These are phyloP conservation scores for Kodamaea nitidulidarum DNA, from an alignment of 805 yeast genomes.

Conservation along the genomic window DNA sequence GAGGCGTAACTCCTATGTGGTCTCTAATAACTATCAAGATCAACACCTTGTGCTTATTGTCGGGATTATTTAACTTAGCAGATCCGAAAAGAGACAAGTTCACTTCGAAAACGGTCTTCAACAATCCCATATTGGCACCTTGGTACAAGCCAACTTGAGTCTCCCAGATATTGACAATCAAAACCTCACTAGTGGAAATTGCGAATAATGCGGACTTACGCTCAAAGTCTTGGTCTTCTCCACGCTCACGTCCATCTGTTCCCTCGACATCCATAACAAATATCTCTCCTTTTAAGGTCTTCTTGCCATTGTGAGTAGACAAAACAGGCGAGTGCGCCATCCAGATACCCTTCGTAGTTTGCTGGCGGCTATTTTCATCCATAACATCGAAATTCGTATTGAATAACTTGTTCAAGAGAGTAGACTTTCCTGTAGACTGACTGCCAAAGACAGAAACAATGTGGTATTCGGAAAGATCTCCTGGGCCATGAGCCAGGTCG, in stretches of 20 bases:
- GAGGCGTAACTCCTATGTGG: constrained; percentile 82
- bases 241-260: constrained; percentile 95
- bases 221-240: constrained; percentile 98
- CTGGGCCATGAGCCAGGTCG: constrained; percentile 23
- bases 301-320: constrained; percentile 17
- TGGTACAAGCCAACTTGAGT: constrained; percentile 95
- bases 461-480: constrained; percentile 63
- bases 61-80: constrained; percentile 40
- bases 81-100: constrained; percentile 80
- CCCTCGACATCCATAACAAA: constrained; percentile 98
- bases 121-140: constrained; percentile 94
- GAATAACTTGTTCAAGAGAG: constrained; percentile 80
- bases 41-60: constrained; percentile 57
- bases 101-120: constrained; percentile 95
- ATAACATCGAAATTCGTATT: constrained; percentile 88
- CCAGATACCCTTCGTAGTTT: constrained; percentile 60
- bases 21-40: constrained; percentile 88
- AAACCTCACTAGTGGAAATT: constrained; percentile 81
- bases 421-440: constrained; percentile 94
- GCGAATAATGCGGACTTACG: constrained; percentile 95
- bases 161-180: constrained; percentile 95
- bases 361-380: constrained; percentile 83
- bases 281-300: constrained; percentile 34
- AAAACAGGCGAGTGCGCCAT: constrained; percentile 37
- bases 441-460: constrained; percentile 95